phyloP scores from a whole-genome alignment of 2,329 filamentous ascomycete species.

The Pseudohalonectria lignicola region DNA sequence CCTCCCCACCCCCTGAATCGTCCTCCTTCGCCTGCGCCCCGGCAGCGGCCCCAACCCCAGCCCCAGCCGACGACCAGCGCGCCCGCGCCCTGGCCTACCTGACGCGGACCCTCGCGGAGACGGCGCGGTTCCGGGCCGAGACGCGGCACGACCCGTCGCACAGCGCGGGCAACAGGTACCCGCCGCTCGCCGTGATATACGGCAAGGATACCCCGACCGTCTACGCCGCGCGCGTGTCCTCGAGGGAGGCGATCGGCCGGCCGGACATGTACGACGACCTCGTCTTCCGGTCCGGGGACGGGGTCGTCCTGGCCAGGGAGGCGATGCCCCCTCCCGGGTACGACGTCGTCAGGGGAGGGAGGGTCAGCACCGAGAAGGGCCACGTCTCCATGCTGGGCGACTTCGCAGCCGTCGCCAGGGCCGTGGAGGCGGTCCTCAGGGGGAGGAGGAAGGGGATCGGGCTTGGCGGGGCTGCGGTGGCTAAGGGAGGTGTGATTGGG shows the following conservation, averaged over 20 bases:
- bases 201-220: slow-evolving; percentile 81
- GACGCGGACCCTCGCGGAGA: slow-evolving; percentile 58
- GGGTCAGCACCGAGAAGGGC: slow-evolving; percentile 71
- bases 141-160: slow-evolving; percentile 51
- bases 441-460: slow-evolving; percentile 67
- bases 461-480: slow-evolving; percentile 25
- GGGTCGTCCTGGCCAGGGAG: slow-evolving; percentile 75
- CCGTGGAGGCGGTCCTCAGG: slow-evolving; percentile 55
- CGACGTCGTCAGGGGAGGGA: slow-evolving; percentile 57
- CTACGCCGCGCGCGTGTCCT: slow-evolving; percentile 65
- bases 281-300: slow-evolving; percentile 78
- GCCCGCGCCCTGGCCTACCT: slow-evolving; percentile 54
- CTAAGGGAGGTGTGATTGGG: too few species aligned
- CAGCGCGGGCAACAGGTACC: slow-evolving; percentile 60
- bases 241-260: slow-evolving; percentile 57
- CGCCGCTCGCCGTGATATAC: slow-evolving; percentile 74
- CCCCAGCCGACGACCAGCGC: slow-evolving; percentile 35
- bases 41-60: slow-evolving; percentile 13
- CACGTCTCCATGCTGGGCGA: slow-evolving; percentile 85
- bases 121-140: slow-evolving; percentile 66
- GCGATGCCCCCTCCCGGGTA: slow-evolving; percentile 81
- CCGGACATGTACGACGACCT: slow-evolving; percentile 79
- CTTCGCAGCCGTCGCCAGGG: slow-evolving; percentile 66
- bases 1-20: slow-evolving; percentile 12
- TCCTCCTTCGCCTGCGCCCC: slow-evolving; percentile 9